Evolutionary conservation across 805 yeast genomes (phyloP), one percentile per base, ranked within the genome.

Genomic region (Lipomyces spencermartinsiae): DNA sequence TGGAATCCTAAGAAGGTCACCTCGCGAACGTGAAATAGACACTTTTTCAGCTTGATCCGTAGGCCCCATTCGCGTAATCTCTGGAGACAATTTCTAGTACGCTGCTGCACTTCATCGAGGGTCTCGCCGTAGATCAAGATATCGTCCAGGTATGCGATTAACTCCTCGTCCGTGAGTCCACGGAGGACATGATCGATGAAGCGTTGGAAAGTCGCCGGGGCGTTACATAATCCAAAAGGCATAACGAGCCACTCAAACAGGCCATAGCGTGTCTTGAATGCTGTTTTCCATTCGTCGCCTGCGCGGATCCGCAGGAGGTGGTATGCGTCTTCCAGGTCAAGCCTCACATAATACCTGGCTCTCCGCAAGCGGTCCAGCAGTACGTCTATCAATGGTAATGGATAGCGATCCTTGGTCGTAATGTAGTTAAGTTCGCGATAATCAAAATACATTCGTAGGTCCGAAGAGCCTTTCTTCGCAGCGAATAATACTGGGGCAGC

Each of bases 171-270:
- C 46, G 33, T 4, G 7, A 19, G 3, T 2, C 22, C 25, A 2
- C 51, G 25, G 14, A 58, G 46, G n/a, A 25, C 46, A 14, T 57
- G 29, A 46, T 63, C 59, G 10, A 59, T 58, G 35, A 7, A 34
- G 3, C 29, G 35, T 37, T 63, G 66, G 39, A 58, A 59, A n/a
- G 43, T 16, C 2, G 66, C 62, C 6, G 66, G 63, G 25, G 63
- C 66, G n/a, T 58, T 63, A n/a, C 59, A 34, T 3, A 63, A 31
- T 4, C 55, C 66, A 34, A 63, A 63, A 2, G 66, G 66, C 66
- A 63, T 63, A 19, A 57, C 66, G 7, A 46, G 29, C 33, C 46
- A 63, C 25, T 61, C 59, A 54, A 51, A 61, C 37, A 39, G 64
- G 2, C 65, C 65, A 43, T 35, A 62, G 4, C 55, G 35, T 8